phyloP scores from a whole-genome alignment of 192 early-diverging fungal species.

The Coemansia sp. region DNA sequence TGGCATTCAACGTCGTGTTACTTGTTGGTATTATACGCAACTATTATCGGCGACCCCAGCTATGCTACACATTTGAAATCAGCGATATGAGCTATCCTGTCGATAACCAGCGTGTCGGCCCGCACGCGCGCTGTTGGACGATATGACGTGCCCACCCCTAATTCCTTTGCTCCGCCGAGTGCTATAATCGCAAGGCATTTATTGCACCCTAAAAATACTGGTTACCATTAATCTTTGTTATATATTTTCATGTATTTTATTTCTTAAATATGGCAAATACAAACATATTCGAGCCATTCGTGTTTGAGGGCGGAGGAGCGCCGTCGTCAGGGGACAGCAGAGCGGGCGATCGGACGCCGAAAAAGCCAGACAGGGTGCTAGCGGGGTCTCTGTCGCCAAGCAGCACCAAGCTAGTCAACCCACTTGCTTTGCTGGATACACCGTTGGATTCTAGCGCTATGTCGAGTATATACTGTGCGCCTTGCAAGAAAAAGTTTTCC shows the following conservation, averaged over 20 bases:
- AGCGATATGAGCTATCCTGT: conserved; percentile 23
- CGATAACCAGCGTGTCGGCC: neutral
- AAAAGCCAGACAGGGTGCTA: neutral
- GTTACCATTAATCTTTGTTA: neutral
- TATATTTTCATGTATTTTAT: conserved; percentile 4
- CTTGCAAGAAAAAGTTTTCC: conserved; percentile 33
- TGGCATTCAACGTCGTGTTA: conserved; percentile 31
- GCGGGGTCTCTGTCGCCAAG: conserved; percentile 23
- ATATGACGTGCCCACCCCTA: conserved; percentile 1
- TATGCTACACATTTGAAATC: conserved; percentile 23
- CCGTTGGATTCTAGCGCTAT: neutral
- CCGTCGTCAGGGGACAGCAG: neutral
- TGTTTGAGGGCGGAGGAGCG: neutral
- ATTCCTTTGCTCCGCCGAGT: neutral
- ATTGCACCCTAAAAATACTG: neutral
- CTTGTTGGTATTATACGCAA: conserved; percentile 24
- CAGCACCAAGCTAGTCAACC: conserved; percentile 28
- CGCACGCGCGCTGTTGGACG: conserved; percentile 18
- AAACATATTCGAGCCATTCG: conserved; percentile 2
- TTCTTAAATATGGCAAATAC: neutral
- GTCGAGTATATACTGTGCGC: conserved; percentile 7
- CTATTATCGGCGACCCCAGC: conserved; percentile 1
- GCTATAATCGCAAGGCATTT: neutral
- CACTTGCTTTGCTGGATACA: neutral
- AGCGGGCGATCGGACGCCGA: neutral